These are phyloP conservation scores for Magnusiomyces suaveolens DNA, from an alignment of 1,139 yeast species.

Conservation along the genomic window DNA sequence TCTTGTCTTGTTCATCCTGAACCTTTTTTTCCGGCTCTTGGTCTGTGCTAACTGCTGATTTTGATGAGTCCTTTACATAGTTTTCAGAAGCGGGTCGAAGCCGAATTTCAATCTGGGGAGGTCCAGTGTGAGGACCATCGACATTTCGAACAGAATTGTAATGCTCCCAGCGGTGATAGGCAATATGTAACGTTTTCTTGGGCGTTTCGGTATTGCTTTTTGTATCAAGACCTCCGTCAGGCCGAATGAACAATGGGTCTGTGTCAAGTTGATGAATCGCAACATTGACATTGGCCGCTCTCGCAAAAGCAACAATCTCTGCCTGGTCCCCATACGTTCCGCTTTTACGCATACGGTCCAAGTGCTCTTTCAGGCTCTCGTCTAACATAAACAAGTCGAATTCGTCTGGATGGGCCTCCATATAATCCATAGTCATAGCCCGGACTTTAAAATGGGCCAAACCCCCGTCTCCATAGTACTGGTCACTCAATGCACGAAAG, in stretches of 20 bases:
- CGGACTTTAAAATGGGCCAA: constrained; percentile 28
- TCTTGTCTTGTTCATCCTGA: no score
- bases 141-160: constrained; percentile 34
- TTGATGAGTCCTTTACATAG: no score
- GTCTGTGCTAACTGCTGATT: background rate
- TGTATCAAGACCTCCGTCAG: background rate
- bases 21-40: background rate
- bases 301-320: constrained; percentile 37
- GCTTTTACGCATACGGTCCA: constrained; percentile 32
- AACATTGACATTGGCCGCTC: constrained; percentile 26
- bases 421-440: constrained; percentile 28
- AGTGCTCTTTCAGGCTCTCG: constrained; percentile 30
- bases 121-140: constrained; percentile 34
- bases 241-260: constrained; percentile 5
- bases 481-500: constrained; percentile 37
- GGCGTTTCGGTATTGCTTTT: background rate
- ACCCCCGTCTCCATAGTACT: constrained; percentile 32
- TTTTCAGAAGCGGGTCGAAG: no score
- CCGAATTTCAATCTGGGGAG: constrained; percentile 21
- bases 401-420: constrained; percentile 25
- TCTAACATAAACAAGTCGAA: constrained; percentile 28
- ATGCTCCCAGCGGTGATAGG: constrained; percentile 39
- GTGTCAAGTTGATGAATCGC: constrained; percentile 33
- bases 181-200: constrained; percentile 28
- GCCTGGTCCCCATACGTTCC: constrained; percentile 37